phyloP scores from a whole-genome alignment of 306 rosid species.

The Arachis hypogaea region DNA sequence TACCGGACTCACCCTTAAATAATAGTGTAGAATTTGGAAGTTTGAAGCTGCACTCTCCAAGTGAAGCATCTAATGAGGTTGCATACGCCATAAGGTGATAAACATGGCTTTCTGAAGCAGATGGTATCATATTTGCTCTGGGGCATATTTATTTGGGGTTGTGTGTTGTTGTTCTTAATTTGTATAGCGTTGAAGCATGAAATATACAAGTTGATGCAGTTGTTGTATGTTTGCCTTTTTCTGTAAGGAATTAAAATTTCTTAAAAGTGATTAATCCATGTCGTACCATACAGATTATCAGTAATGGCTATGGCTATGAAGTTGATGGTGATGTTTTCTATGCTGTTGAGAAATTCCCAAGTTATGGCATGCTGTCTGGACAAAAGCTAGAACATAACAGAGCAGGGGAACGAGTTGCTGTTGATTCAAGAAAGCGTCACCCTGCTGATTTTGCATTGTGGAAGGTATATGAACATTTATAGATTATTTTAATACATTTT shows the following conservation, averaged over 20 bases:
- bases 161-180: constrained; percentile 2
- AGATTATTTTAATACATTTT: constrained; percentile 31
- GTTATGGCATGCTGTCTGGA: constrained; percentile 82
- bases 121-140: constrained; percentile 2
- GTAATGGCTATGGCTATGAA: constrained; percentile 66
- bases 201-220: constrained; percentile 13
- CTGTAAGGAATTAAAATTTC: constrained; percentile 36
- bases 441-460: constrained; percentile 96
- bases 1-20: no score
- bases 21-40: background rate
- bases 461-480: constrained; percentile 63
- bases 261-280: constrained; percentile 25
- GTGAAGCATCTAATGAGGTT: constrained; percentile 11
- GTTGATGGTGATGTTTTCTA: constrained; percentile 94
- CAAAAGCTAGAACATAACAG: constrained; percentile 79
- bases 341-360: constrained; percentile 81
- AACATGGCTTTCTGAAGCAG: constrained; percentile 24
- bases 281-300: constrained; percentile 68
- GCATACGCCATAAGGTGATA: background rate
- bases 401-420: constrained; percentile 94
- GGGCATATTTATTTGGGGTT: constrained; percentile 8
- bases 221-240: constrained; percentile 15
- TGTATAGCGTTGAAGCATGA: constrained; percentile 12
- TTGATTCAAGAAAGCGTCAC: constrained; percentile 81
- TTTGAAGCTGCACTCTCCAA: constrained; percentile 28